phyloP scores from a whole-genome alignment of 306 rosid genomes.

The Lagenaria siceraria region DNA sequence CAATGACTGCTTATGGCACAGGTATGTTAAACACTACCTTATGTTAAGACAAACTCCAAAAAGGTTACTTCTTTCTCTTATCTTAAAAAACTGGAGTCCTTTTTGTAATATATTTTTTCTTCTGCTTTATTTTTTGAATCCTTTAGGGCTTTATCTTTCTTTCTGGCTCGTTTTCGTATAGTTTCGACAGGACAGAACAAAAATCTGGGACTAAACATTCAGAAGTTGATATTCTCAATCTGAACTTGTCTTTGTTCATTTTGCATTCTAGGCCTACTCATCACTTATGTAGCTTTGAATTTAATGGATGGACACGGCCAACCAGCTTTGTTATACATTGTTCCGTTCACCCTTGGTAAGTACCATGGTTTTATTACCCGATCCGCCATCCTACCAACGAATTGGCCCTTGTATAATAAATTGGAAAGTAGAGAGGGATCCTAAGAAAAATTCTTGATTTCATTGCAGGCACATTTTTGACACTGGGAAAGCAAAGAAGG shows the following conservation, averaged over 20 bases:
- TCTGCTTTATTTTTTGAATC: background rate
- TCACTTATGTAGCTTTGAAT: conserved; percentile 93
- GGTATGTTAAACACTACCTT: conserved; percentile 39
- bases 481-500: conserved; percentile 88
- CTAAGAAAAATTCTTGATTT: background rate
- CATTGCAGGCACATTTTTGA: conserved; percentile 61
- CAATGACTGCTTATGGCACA: conserved; percentile 93
- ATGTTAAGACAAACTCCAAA: background rate
- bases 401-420: background rate
- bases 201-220: background rate
- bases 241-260: background rate
- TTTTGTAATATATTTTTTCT: background rate
- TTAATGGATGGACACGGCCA: conserved; percentile 99
- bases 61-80: background rate
- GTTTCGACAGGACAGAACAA: background rate
- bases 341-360: conserved; percentile 94
- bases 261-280: conserved; percentile 54
- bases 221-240: background rate
- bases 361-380: background rate
- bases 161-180: background rate
- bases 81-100: background rate
- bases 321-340: conserved; percentile 93
- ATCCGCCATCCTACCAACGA: background rate
- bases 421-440: background rate
- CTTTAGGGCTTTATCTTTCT: background rate